Evolutionary conservation across 164 flowering plant genomes (phyloP).

Genomic region (Tinospora cordifolia): DNA sequence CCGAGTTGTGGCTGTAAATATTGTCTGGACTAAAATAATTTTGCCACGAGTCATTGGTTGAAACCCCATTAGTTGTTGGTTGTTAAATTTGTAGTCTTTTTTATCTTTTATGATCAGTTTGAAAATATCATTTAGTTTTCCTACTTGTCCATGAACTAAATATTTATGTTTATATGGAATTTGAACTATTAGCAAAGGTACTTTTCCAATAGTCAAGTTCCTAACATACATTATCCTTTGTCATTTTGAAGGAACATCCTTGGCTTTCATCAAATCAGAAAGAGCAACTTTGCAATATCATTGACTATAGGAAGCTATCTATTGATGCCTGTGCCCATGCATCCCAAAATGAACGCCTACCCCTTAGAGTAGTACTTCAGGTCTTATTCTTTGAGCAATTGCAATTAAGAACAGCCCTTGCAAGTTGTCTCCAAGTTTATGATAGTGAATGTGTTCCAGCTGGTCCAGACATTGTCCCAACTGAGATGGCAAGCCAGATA

Average conservation of each 20-base stretch:
- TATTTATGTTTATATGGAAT: too few relatives aligned
- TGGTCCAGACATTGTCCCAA: slow-evolving; percentile 21
- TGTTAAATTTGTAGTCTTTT: too few relatives aligned
- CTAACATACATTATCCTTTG: slow-evolving; percentile 1
- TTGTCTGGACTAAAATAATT: too few relatives aligned
- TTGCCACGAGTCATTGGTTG: too few relatives aligned
- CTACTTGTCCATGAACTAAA: too few relatives aligned
- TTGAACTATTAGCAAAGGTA: too few relatives aligned
- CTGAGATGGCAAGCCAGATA: slow-evolving; percentile 38
- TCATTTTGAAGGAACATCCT: slow-evolving; percentile 68
- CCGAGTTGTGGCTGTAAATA: not conserved
- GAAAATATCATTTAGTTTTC: too few relatives aligned
- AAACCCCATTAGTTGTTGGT: too few relatives aligned
- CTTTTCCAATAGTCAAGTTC: not conserved
- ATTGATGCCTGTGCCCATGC: slow-evolving; percentile 97
- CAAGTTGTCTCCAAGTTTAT: slow-evolving; percentile 41
- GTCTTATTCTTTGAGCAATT: slow-evolving; percentile 92
- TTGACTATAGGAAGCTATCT: slow-evolving; percentile 80
- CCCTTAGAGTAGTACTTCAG: slow-evolving; percentile 76
- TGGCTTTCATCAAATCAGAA: slow-evolving; percentile 72
- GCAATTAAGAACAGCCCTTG: slow-evolving; percentile 72
- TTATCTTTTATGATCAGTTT: too few relatives aligned
- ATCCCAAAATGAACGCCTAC: slow-evolving; percentile 77
- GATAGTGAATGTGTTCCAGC: slow-evolving; percentile 47
- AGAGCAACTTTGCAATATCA: slow-evolving; percentile 67